Base-by-base conservation (phyloP, 495 filamentous ascomycete species). In the Aspergillus sparsus region DNA sequence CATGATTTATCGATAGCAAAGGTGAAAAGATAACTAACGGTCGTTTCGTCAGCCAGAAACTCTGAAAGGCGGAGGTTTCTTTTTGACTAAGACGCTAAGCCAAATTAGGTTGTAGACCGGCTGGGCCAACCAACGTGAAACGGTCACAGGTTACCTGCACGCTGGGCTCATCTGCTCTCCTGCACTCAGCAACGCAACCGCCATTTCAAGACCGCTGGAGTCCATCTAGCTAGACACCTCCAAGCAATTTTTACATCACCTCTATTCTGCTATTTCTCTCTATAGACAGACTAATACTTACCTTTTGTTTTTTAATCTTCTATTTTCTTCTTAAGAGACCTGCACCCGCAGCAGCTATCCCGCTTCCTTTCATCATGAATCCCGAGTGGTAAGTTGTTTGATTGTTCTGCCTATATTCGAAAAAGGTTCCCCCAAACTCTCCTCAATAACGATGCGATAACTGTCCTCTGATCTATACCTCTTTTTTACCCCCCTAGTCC, bases 371-470 rank as follows among this genome's bases (percentile, higher is more conserved):
- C 83, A 91, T 68, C 75, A 96, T 96, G 91, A 96, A 96, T 83
- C 91, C 91, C 71, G 91, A 96, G 91, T 95, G 84, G 91, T 95
- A 85, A 72, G 91, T 27, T 27, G 21, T 86, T 53, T 35, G 41
- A 64, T 67, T 63, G 59, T 65, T 49, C 54, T 67, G 52, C 63
- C 62, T 57, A 44, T 34, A 37, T 65, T 45, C 56, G 47, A 54
- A 13, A 49, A 45, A 15, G 39, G 35, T 10, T 36, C 18, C 31
- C 57, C 44, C 31, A n/a, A 31, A 45, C 42, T 49, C 47, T 13
- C 55, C 32, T 58, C 39, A n/a, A 44, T n/a, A 45, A 35, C 15
- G 47, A 13, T 34, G 53, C 42, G 39, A 42, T 21, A 16, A 18
- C 15, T 35, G 9, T 13, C 34, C 12, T 47, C 32, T 15, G 39